phyloP scores from a whole-genome alignment of 2,329 filamentous ascomycete species.

The Trichoderma arundinaceum region DNA sequence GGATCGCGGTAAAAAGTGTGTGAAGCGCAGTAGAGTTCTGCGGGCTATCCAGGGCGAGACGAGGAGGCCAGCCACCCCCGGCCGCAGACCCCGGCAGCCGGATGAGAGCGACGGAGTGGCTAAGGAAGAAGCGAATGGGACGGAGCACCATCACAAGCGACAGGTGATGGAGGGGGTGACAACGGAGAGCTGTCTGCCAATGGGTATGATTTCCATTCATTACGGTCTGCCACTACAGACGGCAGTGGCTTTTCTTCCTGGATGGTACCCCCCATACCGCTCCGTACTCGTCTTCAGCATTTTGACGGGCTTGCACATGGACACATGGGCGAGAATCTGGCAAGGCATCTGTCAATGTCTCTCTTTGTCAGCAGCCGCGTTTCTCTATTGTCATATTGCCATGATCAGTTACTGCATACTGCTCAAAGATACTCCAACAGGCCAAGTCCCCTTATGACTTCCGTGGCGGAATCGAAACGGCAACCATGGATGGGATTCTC shows the following conservation, averaged over 20 bases:
- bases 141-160: constrained; percentile 13
- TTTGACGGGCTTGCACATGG: not conserved
- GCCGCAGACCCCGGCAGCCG: constrained; percentile 26
- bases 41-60: constrained; percentile 26
- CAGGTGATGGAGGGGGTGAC: constrained; percentile 16
- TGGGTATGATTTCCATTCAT: constrained; percentile 11
- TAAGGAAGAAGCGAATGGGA: not conserved
- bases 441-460: not conserved
- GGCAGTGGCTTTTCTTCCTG: constrained; percentile 19
- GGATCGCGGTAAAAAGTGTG: constrained; percentile 11
- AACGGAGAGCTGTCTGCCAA: constrained; percentile 13
- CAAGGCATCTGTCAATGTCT: too few relatives aligned
- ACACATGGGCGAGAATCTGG: not conserved
- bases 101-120: constrained; percentile 14
- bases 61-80: constrained; percentile 27
- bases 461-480: not conserved
- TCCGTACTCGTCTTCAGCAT: not conserved
- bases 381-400: not conserved
- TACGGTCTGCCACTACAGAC: constrained; percentile 15
- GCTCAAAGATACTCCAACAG: not conserved
- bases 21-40: constrained; percentile 23
- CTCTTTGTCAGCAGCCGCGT: not conserved
- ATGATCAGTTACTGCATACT: not conserved
- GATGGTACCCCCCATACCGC: not conserved
- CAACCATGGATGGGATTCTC: constrained; percentile 1